Conservation (phyloP, 129 eudicot species). For the Glebionis coronaria region DNA sequence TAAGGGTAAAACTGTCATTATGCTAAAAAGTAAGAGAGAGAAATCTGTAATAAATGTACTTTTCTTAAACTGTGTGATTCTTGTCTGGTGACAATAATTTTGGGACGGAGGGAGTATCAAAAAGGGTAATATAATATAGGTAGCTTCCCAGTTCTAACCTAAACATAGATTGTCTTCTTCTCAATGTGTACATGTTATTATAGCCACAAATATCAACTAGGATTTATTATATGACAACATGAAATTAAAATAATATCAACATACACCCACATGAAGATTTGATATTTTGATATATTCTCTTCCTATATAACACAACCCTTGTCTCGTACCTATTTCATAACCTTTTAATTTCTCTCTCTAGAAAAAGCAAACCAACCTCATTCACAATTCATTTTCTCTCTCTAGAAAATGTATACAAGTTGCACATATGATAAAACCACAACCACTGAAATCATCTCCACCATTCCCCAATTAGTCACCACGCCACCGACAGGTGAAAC, state of each 20-base stretch:
- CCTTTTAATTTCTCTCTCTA: constrained; percentile 23
- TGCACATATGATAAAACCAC: constrained; percentile 53
- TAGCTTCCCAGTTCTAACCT: constrained; percentile 62
- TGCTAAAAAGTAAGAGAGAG: no score
- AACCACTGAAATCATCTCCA: constrained; percentile 44
- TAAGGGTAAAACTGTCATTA: no score
- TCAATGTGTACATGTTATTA: constrained; percentile 3
- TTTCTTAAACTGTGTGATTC: no score
- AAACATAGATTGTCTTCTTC: constrained; percentile 29
- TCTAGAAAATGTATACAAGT: constrained; percentile 47
- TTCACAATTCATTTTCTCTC: background rate
- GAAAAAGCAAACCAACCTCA: background rate
- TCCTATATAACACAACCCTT: constrained; percentile 48
- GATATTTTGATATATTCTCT: constrained; percentile 13
- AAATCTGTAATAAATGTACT: no score
- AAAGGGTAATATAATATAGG: no score
- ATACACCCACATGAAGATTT: constrained; percentile 23
- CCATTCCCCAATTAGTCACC: constrained; percentile 14
- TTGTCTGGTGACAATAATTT: no score
- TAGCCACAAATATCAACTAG: constrained; percentile 22
- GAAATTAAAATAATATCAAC: constrained; percentile 30
- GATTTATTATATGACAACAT: constrained; percentile 31
- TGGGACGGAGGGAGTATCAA: no score
- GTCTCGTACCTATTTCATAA: constrained; percentile 19
- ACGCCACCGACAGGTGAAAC: constrained; percentile 28